A percentile compares a stretch with the other conserved stretches of the same genome.
phyloP scores from a whole-genome alignment of 2,329 filamentous ascomycete species.

The Diplodia scrobiculata region DNA sequence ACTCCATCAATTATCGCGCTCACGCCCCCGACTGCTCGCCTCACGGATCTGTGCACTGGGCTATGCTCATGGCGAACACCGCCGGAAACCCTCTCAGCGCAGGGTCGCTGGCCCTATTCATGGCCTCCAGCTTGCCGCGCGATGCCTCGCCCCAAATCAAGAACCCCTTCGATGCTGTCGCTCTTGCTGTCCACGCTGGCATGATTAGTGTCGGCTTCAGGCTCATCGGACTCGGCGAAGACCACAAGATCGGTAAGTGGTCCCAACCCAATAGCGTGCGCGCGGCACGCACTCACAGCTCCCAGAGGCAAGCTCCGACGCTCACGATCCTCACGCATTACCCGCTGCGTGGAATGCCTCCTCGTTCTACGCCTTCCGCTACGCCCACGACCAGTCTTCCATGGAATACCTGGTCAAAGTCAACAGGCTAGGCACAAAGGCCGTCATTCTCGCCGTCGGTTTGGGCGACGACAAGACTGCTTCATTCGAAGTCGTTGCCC shows the following conservation, averaged over 20 bases:
- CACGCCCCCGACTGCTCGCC: too few relatives aligned
- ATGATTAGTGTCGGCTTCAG: conserved; percentile 80
- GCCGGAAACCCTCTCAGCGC: conserved; percentile 47
- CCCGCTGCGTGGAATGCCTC: conserved; percentile 79
- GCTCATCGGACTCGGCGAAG: conserved; percentile 80
- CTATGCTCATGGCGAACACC: conserved; percentile 26
- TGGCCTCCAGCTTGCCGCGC: conserved; percentile 49
- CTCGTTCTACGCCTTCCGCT: conserved; percentile 76
- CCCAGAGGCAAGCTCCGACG: conserved; percentile 60
- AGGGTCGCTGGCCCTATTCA: conserved; percentile 47
- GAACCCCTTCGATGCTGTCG: conserved; percentile 77
- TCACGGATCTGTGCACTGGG: background rate
- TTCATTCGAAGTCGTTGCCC: conserved; percentile 71
- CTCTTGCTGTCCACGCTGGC: conserved; percentile 79
- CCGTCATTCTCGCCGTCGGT: conserved; percentile 78
- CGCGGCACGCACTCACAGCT: conserved; percentile 32
- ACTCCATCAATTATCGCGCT: background rate
- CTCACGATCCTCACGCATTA: conserved; percentile 62
- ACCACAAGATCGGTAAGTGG: conserved; percentile 66
- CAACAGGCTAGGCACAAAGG: conserved; percentile 77
- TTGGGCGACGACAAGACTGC: conserved; percentile 79
- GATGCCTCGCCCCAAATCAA: conserved; percentile 54
- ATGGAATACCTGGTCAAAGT: conserved; percentile 82
- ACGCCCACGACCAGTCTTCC: conserved; percentile 80
- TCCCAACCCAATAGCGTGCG: conserved; percentile 28